Evolutionary conservation across 2,329 filamentous ascomycete genomes (phyloP).

Genomic region (Pseudogymnoascus sp.): DNA sequence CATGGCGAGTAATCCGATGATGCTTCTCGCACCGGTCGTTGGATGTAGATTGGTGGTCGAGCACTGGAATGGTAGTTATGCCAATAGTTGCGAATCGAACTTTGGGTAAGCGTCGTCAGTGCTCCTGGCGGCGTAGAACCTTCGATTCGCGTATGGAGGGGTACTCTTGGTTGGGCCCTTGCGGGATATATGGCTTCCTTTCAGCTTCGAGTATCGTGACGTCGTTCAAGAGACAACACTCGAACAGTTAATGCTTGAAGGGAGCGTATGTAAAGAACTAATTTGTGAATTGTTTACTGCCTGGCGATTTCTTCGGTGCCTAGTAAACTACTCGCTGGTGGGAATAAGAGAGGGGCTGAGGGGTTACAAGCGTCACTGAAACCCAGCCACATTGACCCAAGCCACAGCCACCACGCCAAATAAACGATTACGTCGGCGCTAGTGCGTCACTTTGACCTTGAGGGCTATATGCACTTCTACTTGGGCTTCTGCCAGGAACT

Average conservation of each 20-base stretch:
- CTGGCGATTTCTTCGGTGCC: not conserved
- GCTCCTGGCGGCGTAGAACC: not conserved
- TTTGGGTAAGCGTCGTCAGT: constrained; percentile 1
- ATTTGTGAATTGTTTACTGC: not conserved
- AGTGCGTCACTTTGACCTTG: not conserved
- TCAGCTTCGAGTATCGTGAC: not conserved
- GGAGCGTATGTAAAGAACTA: not conserved
- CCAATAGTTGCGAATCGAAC: not conserved
- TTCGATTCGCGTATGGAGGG: constrained; percentile 7
- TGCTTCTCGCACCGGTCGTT: constrained; percentile 5
- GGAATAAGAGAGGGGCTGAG: constrained; percentile 3
- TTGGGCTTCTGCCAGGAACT: not conserved
- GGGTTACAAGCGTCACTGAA: constrained; percentile 2
- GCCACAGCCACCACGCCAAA: not conserved
- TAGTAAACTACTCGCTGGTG: not conserved
- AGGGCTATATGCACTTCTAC: not conserved
- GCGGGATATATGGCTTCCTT: not conserved
- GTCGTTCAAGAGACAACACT: not conserved
- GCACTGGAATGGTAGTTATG: not conserved
- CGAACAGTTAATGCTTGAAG: not conserved
- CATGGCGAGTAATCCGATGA: constrained; percentile 43
- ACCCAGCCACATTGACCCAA: not conserved
- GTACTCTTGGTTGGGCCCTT: not conserved
- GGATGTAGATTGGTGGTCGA: not conserved
- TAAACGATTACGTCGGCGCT: constrained; percentile 6